Percentiles rank a stretch among this genome's conserved stretches.
phyloP scores from a whole-genome alignment of 2,329 filamentous ascomycete species.

The Neonectria coccinea region DNA sequence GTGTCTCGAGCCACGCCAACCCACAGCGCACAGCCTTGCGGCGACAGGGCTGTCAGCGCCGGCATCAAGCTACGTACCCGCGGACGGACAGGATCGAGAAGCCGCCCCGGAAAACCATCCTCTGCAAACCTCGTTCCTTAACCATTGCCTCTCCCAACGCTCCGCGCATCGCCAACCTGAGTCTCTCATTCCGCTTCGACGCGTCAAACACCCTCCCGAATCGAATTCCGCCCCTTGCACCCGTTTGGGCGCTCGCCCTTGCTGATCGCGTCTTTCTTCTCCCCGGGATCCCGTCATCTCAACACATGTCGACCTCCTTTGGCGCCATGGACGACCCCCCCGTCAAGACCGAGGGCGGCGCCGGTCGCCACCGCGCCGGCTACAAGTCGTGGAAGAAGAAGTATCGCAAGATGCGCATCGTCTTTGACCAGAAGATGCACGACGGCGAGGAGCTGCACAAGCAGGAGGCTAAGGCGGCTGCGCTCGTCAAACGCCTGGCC shows the following conservation, averaged over 20 bases:
- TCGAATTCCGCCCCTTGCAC: slow-evolving; percentile 30
- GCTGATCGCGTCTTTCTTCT: slow-evolving; percentile 30
- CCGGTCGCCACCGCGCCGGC: slow-evolving; percentile 58
- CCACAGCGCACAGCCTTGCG: slow-evolving; percentile 16
- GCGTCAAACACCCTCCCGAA: slow-evolving; percentile 30
- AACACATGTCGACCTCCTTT: slow-evolving; percentile 20
- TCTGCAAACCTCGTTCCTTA: slow-evolving; percentile 25
- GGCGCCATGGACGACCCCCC: slow-evolving; percentile 50
- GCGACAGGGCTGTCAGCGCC: slow-evolving; percentile 15
- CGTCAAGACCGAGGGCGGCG: slow-evolving; percentile 60
- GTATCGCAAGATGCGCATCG: slow-evolving; percentile 89
- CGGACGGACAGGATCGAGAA: slow-evolving; percentile 27
- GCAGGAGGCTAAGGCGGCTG: slow-evolving; percentile 82
- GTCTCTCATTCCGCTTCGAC: slow-evolving; percentile 25
- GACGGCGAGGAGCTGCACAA: slow-evolving; percentile 86
- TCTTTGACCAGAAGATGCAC: slow-evolving; percentile 81
- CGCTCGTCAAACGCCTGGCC: slow-evolving; percentile 84
- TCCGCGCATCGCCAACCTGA: slow-evolving; percentile 25
- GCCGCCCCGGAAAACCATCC: slow-evolving; percentile 23
- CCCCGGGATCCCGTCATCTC: slow-evolving; percentile 22
- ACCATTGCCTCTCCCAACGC: slow-evolving; percentile 21
- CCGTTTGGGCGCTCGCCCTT: slow-evolving; percentile 24
- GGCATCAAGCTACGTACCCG: slow-evolving; percentile 28
- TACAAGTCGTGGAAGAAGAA: slow-evolving; percentile 89
- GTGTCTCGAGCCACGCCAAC: slow-evolving; percentile 13